Evolutionary conservation across 106 monocot genomes (phyloP), one percentile per base, ranked within the genome.

Genomic region (Platanthera guangdongensis): DNA sequence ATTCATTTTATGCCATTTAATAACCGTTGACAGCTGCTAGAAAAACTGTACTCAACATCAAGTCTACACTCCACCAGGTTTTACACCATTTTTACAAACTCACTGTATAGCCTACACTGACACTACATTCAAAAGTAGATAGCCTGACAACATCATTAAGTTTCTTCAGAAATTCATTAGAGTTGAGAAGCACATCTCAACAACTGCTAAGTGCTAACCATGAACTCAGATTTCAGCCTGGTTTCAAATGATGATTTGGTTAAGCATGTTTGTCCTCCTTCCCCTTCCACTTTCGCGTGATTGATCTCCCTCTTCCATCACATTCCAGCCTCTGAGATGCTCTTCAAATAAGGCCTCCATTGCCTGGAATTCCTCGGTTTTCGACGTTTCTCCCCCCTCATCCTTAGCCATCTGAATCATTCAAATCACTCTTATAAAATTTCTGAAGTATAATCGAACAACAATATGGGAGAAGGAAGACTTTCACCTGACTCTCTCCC

Each of bases 321-420:
- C 76, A 81, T 82, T 32, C 47, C 80, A 16, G 63, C 72, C 73
- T 97, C 96, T 32, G 80, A 84, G 57, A 97, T 97, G 83, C 93
- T 97, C 57, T 91, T 89, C 83, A 97, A 68, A 8, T 87, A 89
- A 21, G 96, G 96, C 8, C 84, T 84, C 96, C 96, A 97, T 1
- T 93, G 90, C 55, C 86, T 79, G 7, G 74, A 51, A 51, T 4
- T 51, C 22, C 50, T 50, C 72, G 74, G 32, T 32, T 32, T 32
- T 2, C 2, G 32, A 32, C 0, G 50, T 83, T 71, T 63, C 50
- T 75, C 72, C 30, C 57, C 30, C 39, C n/a, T 52, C 78, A 84
- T 62, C 47, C 30, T 32, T 65, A 7, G 1, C 65, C 22, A 5
- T 30, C 48, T 53, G 48, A 32, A 2, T 2, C 2, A 32, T 32